These are phyloP conservation scores for Gloeostereum incarnatum DNA, from an alignment of 768 basidiomycete species.

Conservation along the genomic window DNA sequence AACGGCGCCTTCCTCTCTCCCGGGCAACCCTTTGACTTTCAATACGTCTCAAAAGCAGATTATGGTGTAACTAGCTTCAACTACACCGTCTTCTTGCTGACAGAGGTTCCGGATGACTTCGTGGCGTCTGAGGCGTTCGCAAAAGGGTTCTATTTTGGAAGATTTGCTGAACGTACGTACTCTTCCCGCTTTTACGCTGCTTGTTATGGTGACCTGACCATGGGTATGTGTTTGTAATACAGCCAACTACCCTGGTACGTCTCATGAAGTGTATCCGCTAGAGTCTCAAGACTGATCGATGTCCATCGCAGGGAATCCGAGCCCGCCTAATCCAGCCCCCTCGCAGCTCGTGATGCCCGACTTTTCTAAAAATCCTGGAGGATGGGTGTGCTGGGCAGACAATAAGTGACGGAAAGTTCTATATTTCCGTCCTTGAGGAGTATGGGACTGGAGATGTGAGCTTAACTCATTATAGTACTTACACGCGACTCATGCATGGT, in stretches of 20 bases:
- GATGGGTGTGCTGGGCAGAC: conserved; percentile 23
- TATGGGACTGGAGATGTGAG: conserved; percentile 26
- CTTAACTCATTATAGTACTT: neutral
- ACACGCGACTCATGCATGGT: neutral
- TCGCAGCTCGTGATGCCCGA: conserved; percentile 33
- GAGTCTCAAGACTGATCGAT: neutral
- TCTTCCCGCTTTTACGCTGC: too few relatives aligned
- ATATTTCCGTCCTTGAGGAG: conserved; percentile 32
- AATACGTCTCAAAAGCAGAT: conserved; percentile 26
- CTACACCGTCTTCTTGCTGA: conserved; percentile 31
- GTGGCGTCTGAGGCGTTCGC: conserved; percentile 19
- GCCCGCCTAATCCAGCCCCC: conserved; percentile 27
- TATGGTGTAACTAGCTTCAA: conserved; percentile 19
- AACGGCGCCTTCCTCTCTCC: conserved; percentile 26
- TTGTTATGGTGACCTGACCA: too few relatives aligned
- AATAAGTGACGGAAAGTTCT: conserved; percentile 22
- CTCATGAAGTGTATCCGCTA: neutral
- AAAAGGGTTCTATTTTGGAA: conserved; percentile 33
- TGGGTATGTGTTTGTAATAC: too few relatives aligned
- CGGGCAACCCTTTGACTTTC: conserved; percentile 29
- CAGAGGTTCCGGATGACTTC: conserved; percentile 16
- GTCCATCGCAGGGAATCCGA: conserved; percentile 24
- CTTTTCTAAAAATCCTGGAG: conserved; percentile 28
- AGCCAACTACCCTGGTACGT: neutral
- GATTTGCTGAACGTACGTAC: conserved; percentile 31